Conservation (phyloP, 208 protist species). For the Trypanosoma boissoni region DNA sequence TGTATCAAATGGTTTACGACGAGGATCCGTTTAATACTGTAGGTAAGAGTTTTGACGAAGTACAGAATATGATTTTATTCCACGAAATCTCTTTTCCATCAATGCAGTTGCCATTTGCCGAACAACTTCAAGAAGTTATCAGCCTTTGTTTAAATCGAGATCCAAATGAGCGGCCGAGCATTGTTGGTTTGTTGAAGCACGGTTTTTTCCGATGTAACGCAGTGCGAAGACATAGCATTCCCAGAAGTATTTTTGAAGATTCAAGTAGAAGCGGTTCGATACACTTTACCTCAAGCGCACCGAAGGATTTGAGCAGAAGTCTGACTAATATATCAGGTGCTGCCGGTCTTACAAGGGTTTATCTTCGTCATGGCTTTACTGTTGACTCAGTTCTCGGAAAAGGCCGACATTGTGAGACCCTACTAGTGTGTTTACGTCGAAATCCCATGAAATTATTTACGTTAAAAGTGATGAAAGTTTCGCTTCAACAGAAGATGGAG, state of each 20-base stretch:
- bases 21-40: slow-evolving; percentile 56
- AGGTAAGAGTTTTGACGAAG: slow-evolving; percentile 50
- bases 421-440: slow-evolving; percentile 53
- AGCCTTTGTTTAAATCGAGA: slow-evolving; percentile 52
- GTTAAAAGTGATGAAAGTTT: slow-evolving; percentile 63
- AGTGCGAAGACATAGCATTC: background rate
- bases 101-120: slow-evolving; percentile 43
- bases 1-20: slow-evolving; percentile 82
- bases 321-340: background rate
- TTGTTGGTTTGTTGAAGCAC: slow-evolving; percentile 51
- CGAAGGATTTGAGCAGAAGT: slow-evolving; percentile 1
- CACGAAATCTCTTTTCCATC: slow-evolving; percentile 39
- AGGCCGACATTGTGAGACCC: slow-evolving; percentile 53
- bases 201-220: slow-evolving; percentile 37
- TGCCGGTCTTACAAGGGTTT: background rate
- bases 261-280: background rate
- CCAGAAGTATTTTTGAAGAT: background rate
- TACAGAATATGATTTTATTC: slow-evolving; percentile 33
- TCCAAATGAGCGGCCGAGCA: slow-evolving; percentile 44
- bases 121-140: slow-evolving; percentile 55
- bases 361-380: slow-evolving; percentile 39
- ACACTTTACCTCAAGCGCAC: background rate
- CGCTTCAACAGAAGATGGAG: slow-evolving; percentile 26
- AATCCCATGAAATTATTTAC: slow-evolving; percentile 44
- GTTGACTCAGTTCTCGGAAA: slow-evolving; percentile 46